phyloP scores from a whole-genome alignment of 2,329 filamentous ascomycete species.

The Zopfia rhizophila region DNA sequence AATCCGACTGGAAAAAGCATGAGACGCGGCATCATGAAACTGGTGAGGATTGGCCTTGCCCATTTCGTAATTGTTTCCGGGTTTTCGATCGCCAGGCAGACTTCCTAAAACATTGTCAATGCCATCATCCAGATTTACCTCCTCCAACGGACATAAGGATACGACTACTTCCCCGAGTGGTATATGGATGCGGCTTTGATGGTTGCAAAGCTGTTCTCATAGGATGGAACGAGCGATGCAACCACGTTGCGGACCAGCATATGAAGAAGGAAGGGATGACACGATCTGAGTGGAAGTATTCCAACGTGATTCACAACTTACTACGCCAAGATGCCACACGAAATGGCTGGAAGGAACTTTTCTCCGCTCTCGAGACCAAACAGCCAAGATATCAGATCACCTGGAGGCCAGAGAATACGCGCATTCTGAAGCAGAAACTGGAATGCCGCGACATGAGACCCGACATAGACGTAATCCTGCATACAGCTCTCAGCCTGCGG shows the following conservation, averaged over 20 bases:
- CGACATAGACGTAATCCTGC: not conserved
- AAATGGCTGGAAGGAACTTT: conserved; percentile 12
- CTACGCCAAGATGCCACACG: conserved; percentile 13
- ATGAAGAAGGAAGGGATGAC: conserved; percentile 16
- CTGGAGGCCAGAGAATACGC: not conserved
- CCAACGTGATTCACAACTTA: conserved; percentile 13
- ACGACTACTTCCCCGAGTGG: conserved; percentile 7
- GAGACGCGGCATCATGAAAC: conserved; percentile 10
- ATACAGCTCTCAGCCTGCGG: not conserved
- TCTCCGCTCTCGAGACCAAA: too few species aligned
- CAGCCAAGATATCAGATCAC: not conserved
- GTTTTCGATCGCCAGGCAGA: conserved; percentile 13
- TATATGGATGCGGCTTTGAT: conserved; percentile 18
- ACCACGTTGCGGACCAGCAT: conserved; percentile 15
- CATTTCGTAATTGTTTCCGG: conserved; percentile 7
- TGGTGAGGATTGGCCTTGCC: conserved; percentile 18
- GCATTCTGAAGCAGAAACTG: conserved; percentile 1
- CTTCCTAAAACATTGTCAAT: conserved; percentile 14
- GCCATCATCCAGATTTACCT: conserved; percentile 6
- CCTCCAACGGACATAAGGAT: conserved; percentile 13
- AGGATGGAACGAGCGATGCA: conserved; percentile 15
- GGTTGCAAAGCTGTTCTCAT: conserved; percentile 11
- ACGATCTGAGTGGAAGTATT: conserved; percentile 17
- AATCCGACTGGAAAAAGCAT: conserved; percentile 18
- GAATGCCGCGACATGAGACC: conserved; percentile 3